Evolutionary conservation across 352 stramenopile species (phyloP).

Genomic region (Pythium myriotylum): DNA sequence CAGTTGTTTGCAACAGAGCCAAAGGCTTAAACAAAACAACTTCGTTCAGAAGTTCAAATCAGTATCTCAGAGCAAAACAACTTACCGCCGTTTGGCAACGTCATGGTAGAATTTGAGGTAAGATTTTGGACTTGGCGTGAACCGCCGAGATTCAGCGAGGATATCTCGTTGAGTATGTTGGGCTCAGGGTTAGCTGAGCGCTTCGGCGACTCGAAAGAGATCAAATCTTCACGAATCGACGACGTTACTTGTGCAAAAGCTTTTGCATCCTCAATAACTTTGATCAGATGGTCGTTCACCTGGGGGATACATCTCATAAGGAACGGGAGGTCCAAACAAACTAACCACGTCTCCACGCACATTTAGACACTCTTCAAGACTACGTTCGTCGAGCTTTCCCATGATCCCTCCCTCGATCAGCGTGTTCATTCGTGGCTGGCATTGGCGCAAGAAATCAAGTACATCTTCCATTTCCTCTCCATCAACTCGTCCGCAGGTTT

Average conservation of each 20-base stretch:
- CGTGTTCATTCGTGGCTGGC: conserved; percentile 86
- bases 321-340: background rate
- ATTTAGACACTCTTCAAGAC: conserved; percentile 81
- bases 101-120: conserved; percentile 36
- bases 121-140: conserved; percentile 7
- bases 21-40: too few relatives aligned
- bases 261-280: conserved; percentile 62
- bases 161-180: conserved; percentile 24
- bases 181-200: conserved; percentile 22
- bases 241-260: background rate
- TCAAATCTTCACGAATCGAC: conserved; percentile 38
- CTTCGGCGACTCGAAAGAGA: conserved; percentile 63
- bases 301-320: conserved; percentile 18
- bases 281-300: conserved; percentile 86
- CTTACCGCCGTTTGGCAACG: conserved; percentile 50
- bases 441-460: conserved; percentile 83
- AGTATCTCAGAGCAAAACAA: background rate
- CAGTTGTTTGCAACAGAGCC: too few relatives aligned
- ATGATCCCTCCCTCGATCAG: conserved; percentile 85
- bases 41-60: too few relatives aligned
- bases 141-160: conserved; percentile 23
- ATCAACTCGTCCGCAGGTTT: conserved; percentile 25
- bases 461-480: conserved; percentile 65
- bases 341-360: conserved; percentile 30
- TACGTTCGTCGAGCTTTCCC: conserved; percentile 83